These are phyloP conservation scores for Globisporangium radiosum DNA, from an alignment of 352 stramenopile genomes.

Conservation along the genomic window DNA sequence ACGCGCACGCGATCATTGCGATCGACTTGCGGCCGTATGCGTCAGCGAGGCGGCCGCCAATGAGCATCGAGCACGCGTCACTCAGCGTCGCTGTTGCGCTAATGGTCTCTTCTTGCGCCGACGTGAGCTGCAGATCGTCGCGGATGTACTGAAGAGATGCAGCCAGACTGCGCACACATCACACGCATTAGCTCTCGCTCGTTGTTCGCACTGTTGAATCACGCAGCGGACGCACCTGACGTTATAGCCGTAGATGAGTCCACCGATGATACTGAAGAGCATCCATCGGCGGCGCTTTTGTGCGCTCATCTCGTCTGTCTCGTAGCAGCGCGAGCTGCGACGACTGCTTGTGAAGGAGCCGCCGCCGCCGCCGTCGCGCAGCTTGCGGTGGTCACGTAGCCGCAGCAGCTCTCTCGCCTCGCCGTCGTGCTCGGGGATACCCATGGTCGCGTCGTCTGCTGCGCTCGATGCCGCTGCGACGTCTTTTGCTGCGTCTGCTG, in stretches of 20 bases:
- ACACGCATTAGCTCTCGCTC: too few species aligned
- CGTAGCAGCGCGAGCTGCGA: constrained; percentile 16
- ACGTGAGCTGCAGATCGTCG: constrained; percentile 58
- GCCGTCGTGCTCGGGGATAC: constrained; percentile 13
- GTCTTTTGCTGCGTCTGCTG: neutral
- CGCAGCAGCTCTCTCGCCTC: constrained; percentile 63
- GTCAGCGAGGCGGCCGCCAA: constrained; percentile 66
- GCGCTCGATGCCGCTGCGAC: too few species aligned
- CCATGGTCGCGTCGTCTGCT: neutral
- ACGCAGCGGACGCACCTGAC: constrained; percentile 27
- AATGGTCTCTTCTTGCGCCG: constrained; percentile 62
- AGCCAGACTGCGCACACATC: constrained; percentile 29
- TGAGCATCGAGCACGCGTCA: constrained; percentile 73
- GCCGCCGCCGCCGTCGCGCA: neutral
- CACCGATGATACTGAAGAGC: constrained; percentile 74
- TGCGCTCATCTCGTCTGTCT: constrained; percentile 11
- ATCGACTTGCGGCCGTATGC: constrained; percentile 62
- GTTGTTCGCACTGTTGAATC: too few species aligned
- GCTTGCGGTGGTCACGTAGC: constrained; percentile 28
- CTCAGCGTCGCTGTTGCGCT: constrained; percentile 77
- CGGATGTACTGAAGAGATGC: constrained; percentile 79
- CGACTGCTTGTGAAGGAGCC: constrained; percentile 3
- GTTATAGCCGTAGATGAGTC: constrained; percentile 88
- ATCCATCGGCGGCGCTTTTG: constrained; percentile 51
- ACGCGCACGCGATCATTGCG: constrained; percentile 64